Evolutionary conservation across 2,329 filamentous ascomycete species (phyloP).

Genomic region (Nigrospora sphaerica): DNA sequence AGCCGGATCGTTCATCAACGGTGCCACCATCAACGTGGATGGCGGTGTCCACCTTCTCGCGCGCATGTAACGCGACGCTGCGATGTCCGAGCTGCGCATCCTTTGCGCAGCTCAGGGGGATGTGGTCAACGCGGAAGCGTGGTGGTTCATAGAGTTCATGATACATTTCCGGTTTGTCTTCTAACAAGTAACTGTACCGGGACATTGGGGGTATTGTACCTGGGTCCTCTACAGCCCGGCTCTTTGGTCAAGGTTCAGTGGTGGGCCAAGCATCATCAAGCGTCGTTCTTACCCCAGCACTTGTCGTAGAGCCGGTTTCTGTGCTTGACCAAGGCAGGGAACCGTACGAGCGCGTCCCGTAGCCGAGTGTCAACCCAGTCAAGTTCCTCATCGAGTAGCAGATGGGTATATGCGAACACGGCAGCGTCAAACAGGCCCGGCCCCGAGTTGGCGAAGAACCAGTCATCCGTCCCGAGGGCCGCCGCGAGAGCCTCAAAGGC

Average conservation of each 20-base stretch:
- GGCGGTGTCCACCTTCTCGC: slow-evolving; percentile 40
- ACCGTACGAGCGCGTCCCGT: slow-evolving; percentile 44
- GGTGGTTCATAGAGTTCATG: too few species aligned
- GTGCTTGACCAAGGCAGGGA: slow-evolving; percentile 60
- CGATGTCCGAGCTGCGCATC: too few species aligned
- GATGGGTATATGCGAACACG: slow-evolving; percentile 83
- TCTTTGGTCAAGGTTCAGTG: neutral
- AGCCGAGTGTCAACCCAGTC: slow-evolving; percentile 60
- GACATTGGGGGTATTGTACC: too few species aligned
- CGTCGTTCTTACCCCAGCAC: slow-evolving; percentile 31
- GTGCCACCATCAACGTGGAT: slow-evolving; percentile 56
- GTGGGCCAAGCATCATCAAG: too few species aligned
- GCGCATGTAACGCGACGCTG: slow-evolving; percentile 29
- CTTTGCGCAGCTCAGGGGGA: too few species aligned
- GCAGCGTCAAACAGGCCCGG: slow-evolving; percentile 80
- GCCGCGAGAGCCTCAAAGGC: slow-evolving; percentile 40
- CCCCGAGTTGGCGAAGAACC: slow-evolving; percentile 40
- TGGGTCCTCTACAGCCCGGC: too few species aligned
- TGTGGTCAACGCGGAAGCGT: too few species aligned
- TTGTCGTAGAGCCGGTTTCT: slow-evolving; percentile 45
- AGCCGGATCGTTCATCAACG: slow-evolving; percentile 61
- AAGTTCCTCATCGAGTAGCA: slow-evolving; percentile 60
- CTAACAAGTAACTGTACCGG: too few species aligned
- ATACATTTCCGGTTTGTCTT: too few species aligned
- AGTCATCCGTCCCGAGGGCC: slow-evolving; percentile 30